Evolutionary conservation across 345 rosid genomes (phyloP), one percentile per base, ranked within the genome.

Genomic region (Iberis pinnata): DNA sequence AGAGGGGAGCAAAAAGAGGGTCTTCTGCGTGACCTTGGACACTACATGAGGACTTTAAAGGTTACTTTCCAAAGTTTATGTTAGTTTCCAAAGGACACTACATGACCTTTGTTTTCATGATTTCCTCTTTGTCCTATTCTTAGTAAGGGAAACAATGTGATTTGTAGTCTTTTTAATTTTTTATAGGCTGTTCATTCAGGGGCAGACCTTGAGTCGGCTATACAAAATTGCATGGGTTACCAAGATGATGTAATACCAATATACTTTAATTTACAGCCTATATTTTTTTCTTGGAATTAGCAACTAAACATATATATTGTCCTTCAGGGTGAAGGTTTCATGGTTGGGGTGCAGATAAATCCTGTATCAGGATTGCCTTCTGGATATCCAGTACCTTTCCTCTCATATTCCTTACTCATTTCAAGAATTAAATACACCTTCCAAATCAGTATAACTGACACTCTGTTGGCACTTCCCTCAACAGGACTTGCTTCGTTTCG

Each of bases 171-270:
- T 69, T 42, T 74, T 49, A 46, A 51, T 50, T 60, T 35, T 70
- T 5, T 67, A 42, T 63, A 92, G 99, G 99, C 99, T 22, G 99
- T 92, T 68, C 99, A 92, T 79, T 92, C 97, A 14, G 99, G 99
- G 67, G 99, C 97, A 44, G 99, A 92, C 74, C 95, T 92, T 15
- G 99, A 88, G 70, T 92, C 99, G 50, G 88, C 99, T 53, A 74
- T 88, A 68, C 61, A 85, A 58, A 88, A 83, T 74, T 92, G 99
- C 70, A 70, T 92, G 97, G 99, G 99, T 63, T 92, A 92, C 76
- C 80, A 15, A 57, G 70, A 80, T 33, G 81, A 83, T 83, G 99
- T 92, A 77, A 45, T 51, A 19, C 57, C 53, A 58, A 26, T 73
- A 15, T 41, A 60, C 60, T 43, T 41, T 52, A 62, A 60, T 44